Conservation (phyloP, 2,329 filamentous ascomycete species). For the Trichoderma sp. region DNA sequence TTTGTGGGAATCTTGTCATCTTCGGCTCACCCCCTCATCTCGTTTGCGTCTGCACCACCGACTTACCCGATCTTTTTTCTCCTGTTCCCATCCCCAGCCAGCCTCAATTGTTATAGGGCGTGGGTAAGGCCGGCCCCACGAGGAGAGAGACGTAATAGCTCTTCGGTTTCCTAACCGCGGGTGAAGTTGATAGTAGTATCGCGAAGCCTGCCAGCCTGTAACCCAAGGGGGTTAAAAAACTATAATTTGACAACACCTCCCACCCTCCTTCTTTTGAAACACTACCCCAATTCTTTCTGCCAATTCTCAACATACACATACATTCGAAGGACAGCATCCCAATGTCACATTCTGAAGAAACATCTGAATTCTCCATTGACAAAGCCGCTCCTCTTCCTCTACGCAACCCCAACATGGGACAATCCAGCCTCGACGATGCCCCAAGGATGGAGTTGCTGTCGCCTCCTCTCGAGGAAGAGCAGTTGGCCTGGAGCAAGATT, state of each 20-base stretch:
- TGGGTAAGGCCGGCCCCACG: conserved; percentile 11
- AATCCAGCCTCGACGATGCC: background rate
- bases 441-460: conserved; percentile 4
- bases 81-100: background rate
- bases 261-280: background rate
- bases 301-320: background rate
- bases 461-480: conserved; percentile 22
- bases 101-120: background rate
- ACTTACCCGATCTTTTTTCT: conserved; percentile 1
- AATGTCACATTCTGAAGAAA: conserved; percentile 34
- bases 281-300: background rate
- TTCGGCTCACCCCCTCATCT: conserved; percentile 9
- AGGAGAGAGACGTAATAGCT: background rate
- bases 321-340: background rate
- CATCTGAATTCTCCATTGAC: conserved; percentile 35
- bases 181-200: background rate
- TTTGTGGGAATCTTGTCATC: background rate
- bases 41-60: conserved; percentile 15
- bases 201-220: background rate
- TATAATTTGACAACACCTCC: conserved; percentile 16
- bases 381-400: conserved; percentile 30
- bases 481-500: conserved; percentile 50
- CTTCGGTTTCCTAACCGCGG: background rate
- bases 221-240: background rate
- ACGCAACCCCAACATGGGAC: conserved; percentile 29